Conservation (phyloP, 1,284 basidiomycete species). For the Papiliotrema laurentii region DNA sequence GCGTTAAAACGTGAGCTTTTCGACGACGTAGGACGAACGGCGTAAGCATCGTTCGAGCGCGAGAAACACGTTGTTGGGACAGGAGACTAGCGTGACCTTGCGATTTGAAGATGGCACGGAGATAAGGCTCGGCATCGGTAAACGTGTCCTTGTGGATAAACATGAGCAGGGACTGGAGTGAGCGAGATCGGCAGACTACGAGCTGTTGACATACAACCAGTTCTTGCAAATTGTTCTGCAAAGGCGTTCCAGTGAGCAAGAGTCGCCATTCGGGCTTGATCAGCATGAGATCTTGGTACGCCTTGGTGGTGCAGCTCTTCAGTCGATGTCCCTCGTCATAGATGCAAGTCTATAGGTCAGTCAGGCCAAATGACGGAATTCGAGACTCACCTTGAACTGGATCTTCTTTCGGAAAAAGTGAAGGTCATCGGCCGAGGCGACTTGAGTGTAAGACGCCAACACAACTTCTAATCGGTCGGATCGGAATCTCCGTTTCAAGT, state of each 20-base stretch:
- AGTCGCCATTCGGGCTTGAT: slow-evolving; percentile 85
- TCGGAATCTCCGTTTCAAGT: slow-evolving; percentile 56
- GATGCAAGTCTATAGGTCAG: slow-evolving; percentile 63
- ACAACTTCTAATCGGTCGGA: slow-evolving; percentile 81
- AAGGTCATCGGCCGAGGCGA: slow-evolving; percentile 78
- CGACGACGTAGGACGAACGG: slow-evolving; percentile 94
- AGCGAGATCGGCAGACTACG: background rate
- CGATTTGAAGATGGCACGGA: slow-evolving; percentile 95
- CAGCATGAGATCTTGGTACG: slow-evolving; percentile 82
- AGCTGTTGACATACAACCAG: slow-evolving; percentile 66
- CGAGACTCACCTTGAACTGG: slow-evolving; percentile 72
- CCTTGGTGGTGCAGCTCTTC: slow-evolving; percentile 95
- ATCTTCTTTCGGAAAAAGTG: slow-evolving; percentile 81
- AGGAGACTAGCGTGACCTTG: slow-evolving; percentile 71
- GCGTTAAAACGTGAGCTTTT: slow-evolving; percentile 87
- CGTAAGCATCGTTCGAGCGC: slow-evolving; percentile 98
- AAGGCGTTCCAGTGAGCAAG: slow-evolving; percentile 89
- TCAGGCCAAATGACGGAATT: background rate
- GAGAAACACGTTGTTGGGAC: slow-evolving; percentile 81
- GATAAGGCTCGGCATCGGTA: slow-evolving; percentile 63
- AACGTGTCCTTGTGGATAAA: slow-evolving; percentile 95
- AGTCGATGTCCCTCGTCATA: slow-evolving; percentile 95
- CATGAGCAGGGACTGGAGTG: slow-evolving; percentile 87
- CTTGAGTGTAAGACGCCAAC: slow-evolving; percentile 93
- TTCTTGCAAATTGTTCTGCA: slow-evolving; percentile 76